phyloP scores from a whole-genome alignment of 805 yeast genomes.

The Candida ulmi region DNA sequence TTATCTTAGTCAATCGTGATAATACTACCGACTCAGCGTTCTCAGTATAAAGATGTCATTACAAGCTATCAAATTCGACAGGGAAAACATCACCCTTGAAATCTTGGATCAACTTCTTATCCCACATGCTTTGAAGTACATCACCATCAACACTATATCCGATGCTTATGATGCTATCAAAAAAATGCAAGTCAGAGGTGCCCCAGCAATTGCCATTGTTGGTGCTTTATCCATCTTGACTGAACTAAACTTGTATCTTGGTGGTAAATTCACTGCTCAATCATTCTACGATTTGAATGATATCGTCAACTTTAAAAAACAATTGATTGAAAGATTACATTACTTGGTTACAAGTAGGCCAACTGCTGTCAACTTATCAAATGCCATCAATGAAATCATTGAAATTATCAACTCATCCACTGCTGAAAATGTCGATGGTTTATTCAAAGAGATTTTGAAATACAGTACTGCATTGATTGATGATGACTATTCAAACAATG shows the following conservation, averaged over 20 bases:
- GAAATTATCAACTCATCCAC: conserved; percentile 26
- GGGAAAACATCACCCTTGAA: conserved; percentile 37
- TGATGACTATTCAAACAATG: conserved; percentile 76
- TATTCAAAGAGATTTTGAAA: conserved; percentile 30
- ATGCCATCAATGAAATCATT: conserved; percentile 46
- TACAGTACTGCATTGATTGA: conserved; percentile 56
- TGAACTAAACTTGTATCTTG: conserved; percentile 43
- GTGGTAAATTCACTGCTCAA: conserved; percentile 22
- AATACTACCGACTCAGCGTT: too few relatives aligned
- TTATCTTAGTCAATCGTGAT: too few relatives aligned
- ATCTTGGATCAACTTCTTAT: conserved; percentile 78
- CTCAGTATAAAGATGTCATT: conserved; percentile 28
- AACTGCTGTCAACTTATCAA: conserved; percentile 88
- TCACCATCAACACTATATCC: conserved; percentile 54
- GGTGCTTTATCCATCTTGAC: conserved; percentile 80
- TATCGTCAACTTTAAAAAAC: conserved; percentile 29
- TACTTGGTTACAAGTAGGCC: conserved; percentile 78
- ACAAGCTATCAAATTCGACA: conserved; percentile 66
- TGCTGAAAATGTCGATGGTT: conserved; percentile 17
- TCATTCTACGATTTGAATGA: conserved; percentile 27
- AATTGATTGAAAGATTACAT: conserved; percentile 46
- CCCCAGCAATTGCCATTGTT: conserved; percentile 97
- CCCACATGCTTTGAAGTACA: conserved; percentile 73
- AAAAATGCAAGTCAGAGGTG: conserved; percentile 94
- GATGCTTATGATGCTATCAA: conserved; percentile 83